These are phyloP conservation scores for Carpinus viminea DNA, from an alignment of 306 rosid species.

Conservation along the genomic window DNA sequence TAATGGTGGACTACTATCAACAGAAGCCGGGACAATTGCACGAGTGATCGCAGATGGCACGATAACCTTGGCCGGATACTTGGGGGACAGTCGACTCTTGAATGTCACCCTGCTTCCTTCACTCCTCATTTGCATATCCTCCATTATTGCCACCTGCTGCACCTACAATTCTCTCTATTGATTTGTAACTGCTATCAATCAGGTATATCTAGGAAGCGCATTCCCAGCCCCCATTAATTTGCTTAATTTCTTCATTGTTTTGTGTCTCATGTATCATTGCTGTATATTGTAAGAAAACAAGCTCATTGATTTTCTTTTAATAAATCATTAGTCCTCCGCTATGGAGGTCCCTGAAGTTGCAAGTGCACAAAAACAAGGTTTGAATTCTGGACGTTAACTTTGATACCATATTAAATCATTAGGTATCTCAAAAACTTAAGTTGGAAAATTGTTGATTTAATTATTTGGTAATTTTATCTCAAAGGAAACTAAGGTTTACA, in stretches of 20 bases:
- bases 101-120: constrained; percentile 85
- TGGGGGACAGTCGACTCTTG: constrained; percentile 75
- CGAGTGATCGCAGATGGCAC: constrained; percentile 92
- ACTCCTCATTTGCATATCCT: constrained; percentile 64
- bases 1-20: constrained; percentile 86
- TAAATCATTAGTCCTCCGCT: background rate
- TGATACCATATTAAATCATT: too few relatives aligned
- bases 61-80: constrained; percentile 77
- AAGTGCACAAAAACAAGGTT: too few relatives aligned
- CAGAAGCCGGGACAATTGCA: constrained; percentile 95
- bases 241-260: background rate
- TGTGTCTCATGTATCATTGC: background rate
- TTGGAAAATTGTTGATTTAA: too few relatives aligned
- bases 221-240: background rate
- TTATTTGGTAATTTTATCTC: too few relatives aligned
- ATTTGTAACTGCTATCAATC: background rate
- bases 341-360: background rate
- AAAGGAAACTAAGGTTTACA: too few relatives aligned
- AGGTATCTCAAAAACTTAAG: too few relatives aligned
- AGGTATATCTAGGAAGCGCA: background rate
- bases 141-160: constrained; percentile 83
- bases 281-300: constrained; percentile 22
- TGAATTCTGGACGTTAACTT: too few relatives aligned
- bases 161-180: constrained; percentile 91
- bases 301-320: constrained; percentile 21